Percentiles rank a stretch among this genome's conserved stretches.
These are phyloP conservation scores for Russula griseocarnosa DNA, from an alignment of 768 basidiomycete genomes.

Conservation along the genomic window DNA sequence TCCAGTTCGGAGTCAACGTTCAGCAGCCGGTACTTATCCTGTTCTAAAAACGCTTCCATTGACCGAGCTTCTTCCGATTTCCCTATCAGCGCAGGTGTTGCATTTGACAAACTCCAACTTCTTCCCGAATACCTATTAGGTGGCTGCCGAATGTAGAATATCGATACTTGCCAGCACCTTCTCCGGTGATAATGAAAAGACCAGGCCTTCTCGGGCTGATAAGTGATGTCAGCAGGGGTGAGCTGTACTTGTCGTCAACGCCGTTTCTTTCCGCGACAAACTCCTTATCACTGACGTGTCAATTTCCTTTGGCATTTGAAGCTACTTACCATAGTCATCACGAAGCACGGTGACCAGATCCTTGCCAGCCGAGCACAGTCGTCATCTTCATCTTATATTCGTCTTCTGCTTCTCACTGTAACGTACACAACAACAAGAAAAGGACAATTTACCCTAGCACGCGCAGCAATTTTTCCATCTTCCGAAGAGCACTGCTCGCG, in stretches of 20 bases:
- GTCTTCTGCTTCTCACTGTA: neutral
- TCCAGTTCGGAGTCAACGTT: no score
- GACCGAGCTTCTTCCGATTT: neutral
- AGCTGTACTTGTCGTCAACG: neutral
- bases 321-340: neutral
- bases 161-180: neutral
- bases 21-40: neutral
- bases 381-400: neutral
- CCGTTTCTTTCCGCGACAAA: neutral
- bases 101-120: neutral
- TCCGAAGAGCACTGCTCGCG: conserved; percentile 49
- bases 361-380: neutral
- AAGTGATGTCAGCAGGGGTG: no score
- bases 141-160: neutral
- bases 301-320: neutral
- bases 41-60: neutral
- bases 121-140: neutral
- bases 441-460: conserved; percentile 29
- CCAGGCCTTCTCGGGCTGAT: neutral
- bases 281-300: neutral
- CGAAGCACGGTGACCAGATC: neutral
- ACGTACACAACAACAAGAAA: neutral
- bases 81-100: neutral
- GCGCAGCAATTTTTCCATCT: conserved; percentile 44
- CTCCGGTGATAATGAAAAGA: neutral